These are phyloP conservation scores for Tieghemiomyces parasiticus DNA, from an alignment of 192 early-diverging fungal species.

Conservation along the genomic window DNA sequence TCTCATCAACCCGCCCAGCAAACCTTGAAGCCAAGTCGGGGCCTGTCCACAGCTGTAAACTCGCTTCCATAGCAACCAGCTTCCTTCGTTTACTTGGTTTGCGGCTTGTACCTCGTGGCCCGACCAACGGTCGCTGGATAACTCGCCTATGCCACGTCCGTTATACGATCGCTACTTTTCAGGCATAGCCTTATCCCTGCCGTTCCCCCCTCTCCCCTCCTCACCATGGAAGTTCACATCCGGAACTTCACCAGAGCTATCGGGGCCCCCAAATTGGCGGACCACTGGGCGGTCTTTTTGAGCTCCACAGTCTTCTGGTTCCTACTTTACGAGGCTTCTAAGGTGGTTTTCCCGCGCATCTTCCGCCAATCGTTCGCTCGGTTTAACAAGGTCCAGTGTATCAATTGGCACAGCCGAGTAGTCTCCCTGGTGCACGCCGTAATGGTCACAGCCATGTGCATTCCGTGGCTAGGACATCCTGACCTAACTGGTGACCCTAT, in stretches of 20 bases:
- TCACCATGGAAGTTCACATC: neutral
- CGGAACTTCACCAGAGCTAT: neutral
- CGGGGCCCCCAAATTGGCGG: neutral
- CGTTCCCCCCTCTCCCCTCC: neutral
- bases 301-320: conserved; percentile 1
- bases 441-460: conserved; percentile 15
- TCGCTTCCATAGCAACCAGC: no score
- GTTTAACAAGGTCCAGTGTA: neutral
- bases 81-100: no score
- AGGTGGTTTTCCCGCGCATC: neutral
- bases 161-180: no score
- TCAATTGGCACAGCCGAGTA: conserved; percentile 20
- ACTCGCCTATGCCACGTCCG: no score
- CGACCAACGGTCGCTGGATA: no score
- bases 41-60: no score
- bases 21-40: no score
- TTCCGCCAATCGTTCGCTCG: neutral
- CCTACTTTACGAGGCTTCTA: neutral
- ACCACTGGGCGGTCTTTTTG: neutral
- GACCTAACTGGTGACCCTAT: neutral
- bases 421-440: conserved; percentile 21
- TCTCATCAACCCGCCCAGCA: no score
- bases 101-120: no score
- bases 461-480: conserved; percentile 12
- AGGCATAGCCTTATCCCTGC: neutral